These are phyloP conservation scores for Aspergillus kassunensis DNA, from an alignment of 495 filamentous ascomycete genomes.

Conservation along the genomic window DNA sequence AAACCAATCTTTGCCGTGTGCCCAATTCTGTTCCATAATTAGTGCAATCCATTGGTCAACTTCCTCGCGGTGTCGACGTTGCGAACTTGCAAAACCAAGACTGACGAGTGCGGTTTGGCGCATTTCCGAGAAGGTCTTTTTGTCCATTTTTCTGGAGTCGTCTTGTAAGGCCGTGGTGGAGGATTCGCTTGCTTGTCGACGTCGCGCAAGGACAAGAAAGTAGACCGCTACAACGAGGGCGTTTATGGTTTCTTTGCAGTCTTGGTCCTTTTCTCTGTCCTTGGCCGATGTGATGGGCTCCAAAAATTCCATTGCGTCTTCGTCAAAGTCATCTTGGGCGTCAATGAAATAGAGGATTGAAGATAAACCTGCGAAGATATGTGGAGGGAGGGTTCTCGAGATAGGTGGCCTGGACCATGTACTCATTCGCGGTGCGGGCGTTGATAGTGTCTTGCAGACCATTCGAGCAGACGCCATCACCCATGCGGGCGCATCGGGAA, in stretches of 20 bases:
- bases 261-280: slow-evolving; percentile 31
- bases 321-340: slow-evolving; percentile 32
- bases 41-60: slow-evolving; percentile 57
- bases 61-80: slow-evolving; percentile 44
- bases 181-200: slow-evolving; percentile 29
- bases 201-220: slow-evolving; percentile 53
- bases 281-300: slow-evolving; percentile 32
- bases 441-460: slow-evolving; percentile 60
- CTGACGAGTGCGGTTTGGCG: slow-evolving; percentile 43
- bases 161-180: slow-evolving; percentile 15
- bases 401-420: slow-evolving; percentile 44
- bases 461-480: slow-evolving; percentile 60
- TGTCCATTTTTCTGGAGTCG: slow-evolving; percentile 40
- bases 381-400: slow-evolving; percentile 49
- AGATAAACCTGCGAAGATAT: slow-evolving; percentile 62
- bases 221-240: slow-evolving; percentile 61
- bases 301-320: slow-evolving; percentile 35
- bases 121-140: slow-evolving; percentile 47
- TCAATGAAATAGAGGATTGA: slow-evolving; percentile 47
- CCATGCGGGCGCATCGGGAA: slow-evolving; percentile 58
- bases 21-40: slow-evolving; percentile 57
- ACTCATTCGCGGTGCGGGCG: slow-evolving; percentile 43
- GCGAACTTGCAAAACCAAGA: slow-evolving; percentile 32
- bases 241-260: slow-evolving; percentile 40
- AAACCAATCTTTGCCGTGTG: slow-evolving; percentile 64